These are phyloP conservation scores for Calonectria hongkongensis DNA, from an alignment of 2,329 filamentous ascomycete genomes.

Conservation along the genomic window DNA sequence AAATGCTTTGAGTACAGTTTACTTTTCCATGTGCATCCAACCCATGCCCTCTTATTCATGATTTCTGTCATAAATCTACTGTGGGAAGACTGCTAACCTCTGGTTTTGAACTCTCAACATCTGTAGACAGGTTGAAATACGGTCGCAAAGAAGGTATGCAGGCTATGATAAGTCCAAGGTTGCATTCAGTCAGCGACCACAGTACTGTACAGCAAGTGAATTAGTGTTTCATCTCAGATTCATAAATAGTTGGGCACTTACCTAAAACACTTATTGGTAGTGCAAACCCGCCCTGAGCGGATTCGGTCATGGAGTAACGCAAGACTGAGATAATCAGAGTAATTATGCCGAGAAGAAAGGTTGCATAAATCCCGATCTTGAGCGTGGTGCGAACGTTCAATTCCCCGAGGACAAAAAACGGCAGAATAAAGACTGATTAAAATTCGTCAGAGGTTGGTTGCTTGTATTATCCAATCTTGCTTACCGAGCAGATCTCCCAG, in stretches of 20 bases:
- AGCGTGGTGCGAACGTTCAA: background rate
- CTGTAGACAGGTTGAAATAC: slow-evolving; percentile 30
- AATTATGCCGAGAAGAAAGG: background rate
- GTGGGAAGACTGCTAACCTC: background rate
- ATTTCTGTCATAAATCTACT: background rate
- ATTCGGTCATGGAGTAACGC: background rate
- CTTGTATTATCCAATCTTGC: too few relatives aligned
- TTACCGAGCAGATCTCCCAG: background rate
- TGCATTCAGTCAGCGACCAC: slow-evolving; percentile 45
- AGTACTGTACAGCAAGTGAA: slow-evolving; percentile 33
- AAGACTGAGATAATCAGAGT: background rate
- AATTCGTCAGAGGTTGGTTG: background rate
- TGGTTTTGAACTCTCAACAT: background rate
- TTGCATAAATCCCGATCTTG: background rate
- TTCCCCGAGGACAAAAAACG: background rate
- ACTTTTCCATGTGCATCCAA: too few relatives aligned
- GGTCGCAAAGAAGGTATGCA: slow-evolving; percentile 48
- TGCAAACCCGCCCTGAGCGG: background rate
- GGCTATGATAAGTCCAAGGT: slow-evolving; percentile 44
- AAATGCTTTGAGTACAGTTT: too few relatives aligned
- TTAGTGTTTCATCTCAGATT: background rate
- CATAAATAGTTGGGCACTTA: background rate
- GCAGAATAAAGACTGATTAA: background rate
- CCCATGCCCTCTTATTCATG: too few relatives aligned
- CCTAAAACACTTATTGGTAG: background rate